Base-by-base conservation (phyloP, 805 yeast genomes). In the Wickerhamiella allomyrinae region DNA sequence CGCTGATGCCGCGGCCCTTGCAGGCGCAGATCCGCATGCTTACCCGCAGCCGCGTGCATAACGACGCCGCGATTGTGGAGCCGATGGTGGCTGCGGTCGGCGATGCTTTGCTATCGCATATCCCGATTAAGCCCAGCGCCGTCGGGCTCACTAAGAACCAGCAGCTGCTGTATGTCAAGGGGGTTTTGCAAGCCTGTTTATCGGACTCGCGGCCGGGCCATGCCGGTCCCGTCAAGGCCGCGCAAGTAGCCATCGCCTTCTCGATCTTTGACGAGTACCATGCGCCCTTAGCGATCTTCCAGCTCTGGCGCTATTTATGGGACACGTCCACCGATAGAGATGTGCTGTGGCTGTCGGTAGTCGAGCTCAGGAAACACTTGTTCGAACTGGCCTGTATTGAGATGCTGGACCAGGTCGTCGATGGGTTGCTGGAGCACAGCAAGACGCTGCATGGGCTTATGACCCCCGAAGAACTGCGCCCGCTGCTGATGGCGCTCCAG, bases 21-120 rank as follows among this genome's bases (percentile, higher is more conserved):
- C 42, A 41, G 19, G 36, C 51, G 11, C 55, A 52, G 35, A 44
- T 48, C 2, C 21, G 24, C 3, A 49, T 49, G 47, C 40, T 52
- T 15, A 39, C 34, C 11, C 39, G 41, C 5, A 41, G 41, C 2
- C 39, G 44, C 9, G 17, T 10, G 19, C 31, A 34, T 7, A 34
- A 34, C 11, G 37, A 34, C 13, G 23, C 23, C 3, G 37, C 9
- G 7, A 34, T 34, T 21, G 37, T 34, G 7, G 23, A 15, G 6
- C 37, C 37, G 9, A 15, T 34, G 7, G 27, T 34, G 17, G 37
- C 20, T 7, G 37, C 37, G 14, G 24, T 34, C 4, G 37, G 17
- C n/a, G 37, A 34, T 11, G 23, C 23, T 7, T 7, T 34, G 3
- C 17, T 19, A 6, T 9, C 20, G 10, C 23, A 24, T 4, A 20